Evolutionary conservation across 2,329 filamentous ascomycete genomes (phyloP).

Genomic region (Curvularia spicifera): DNA sequence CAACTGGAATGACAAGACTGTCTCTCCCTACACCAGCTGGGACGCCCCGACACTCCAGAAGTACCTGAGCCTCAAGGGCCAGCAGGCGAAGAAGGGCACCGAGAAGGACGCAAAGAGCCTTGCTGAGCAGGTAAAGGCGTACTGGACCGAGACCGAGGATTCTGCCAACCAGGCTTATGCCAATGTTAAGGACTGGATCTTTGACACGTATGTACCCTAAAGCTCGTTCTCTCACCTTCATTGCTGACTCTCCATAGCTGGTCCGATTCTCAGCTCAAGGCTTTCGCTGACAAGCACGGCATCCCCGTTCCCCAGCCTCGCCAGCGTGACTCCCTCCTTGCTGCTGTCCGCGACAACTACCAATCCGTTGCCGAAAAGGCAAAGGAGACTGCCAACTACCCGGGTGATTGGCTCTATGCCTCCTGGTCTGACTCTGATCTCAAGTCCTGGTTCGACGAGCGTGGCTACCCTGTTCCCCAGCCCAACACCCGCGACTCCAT

Average conservation of each 20-base stretch:
- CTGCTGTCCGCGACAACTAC: constrained; percentile 80
- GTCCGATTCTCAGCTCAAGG: constrained; percentile 91
- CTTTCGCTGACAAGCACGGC: constrained; percentile 86
- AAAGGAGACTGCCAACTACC: constrained; percentile 82
- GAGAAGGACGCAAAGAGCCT: constrained; percentile 73
- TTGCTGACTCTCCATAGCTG: constrained; percentile 65
- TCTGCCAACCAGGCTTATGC: constrained; percentile 74
- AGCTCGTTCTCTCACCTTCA: neutral
- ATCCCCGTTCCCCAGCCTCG: constrained; percentile 89
- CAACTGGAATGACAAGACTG: constrained; percentile 84
- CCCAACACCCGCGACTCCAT: constrained; percentile 84
- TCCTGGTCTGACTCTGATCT: constrained; percentile 92
- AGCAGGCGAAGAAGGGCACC: constrained; percentile 70
- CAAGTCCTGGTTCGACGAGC: constrained; percentile 90
- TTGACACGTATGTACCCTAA: constrained; percentile 67
- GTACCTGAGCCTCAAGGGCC: constrained; percentile 74
- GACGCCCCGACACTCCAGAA: constrained; percentile 70
- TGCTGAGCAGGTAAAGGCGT: constrained; percentile 70
- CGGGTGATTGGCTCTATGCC: constrained; percentile 92
- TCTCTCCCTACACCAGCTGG: constrained; percentile 78
- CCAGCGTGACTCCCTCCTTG: constrained; percentile 80
- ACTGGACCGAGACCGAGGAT: constrained; percentile 82
- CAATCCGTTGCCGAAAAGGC: constrained; percentile 75
- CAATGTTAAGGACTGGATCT: constrained; percentile 86
- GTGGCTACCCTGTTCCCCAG: constrained; percentile 86